phyloP scores from a whole-genome alignment of 208 protist genomes.

The Naegleria fowleri region DNA sequence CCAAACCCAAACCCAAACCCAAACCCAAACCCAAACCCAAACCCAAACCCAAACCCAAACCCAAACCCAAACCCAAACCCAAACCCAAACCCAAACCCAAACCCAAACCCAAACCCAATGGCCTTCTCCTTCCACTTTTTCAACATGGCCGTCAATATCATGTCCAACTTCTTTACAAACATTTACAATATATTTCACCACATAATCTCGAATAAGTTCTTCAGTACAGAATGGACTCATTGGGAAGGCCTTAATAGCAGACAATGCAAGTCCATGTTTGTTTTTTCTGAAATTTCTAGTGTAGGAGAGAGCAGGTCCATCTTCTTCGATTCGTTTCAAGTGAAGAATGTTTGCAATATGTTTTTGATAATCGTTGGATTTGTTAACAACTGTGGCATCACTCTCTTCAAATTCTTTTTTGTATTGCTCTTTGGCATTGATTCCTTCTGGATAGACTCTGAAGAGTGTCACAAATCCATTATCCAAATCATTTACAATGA shows the following conservation, averaged over 20 bases:
- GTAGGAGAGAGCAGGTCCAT: neutral
- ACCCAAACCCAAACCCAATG: constrained; percentile 31
- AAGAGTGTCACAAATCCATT: neutral
- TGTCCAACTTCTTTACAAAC: neutral
- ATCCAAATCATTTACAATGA: neutral
- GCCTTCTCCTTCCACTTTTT: neutral
- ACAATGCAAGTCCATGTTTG: neutral
- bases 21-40: constrained; percentile 40
- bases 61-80: constrained; percentile 43
- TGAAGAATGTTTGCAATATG: neutral
- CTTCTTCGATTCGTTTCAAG: neutral
- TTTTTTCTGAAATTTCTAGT: neutral
- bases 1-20: constrained; percentile 39
- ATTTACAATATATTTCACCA: neutral
- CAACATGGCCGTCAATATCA: neutral
- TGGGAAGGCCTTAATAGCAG: neutral
- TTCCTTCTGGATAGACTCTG: neutral
- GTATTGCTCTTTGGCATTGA: neutral
- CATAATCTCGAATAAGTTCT: neutral
- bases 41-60: constrained; percentile 40
- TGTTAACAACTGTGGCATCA: neutral
- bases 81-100: constrained; percentile 45
- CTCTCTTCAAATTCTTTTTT: neutral
- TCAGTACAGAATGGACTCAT: neutral
- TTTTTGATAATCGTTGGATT: neutral